phyloP scores from a whole-genome alignment of 2,329 filamentous ascomycete species.

The Didymosphaeria variabile region DNA sequence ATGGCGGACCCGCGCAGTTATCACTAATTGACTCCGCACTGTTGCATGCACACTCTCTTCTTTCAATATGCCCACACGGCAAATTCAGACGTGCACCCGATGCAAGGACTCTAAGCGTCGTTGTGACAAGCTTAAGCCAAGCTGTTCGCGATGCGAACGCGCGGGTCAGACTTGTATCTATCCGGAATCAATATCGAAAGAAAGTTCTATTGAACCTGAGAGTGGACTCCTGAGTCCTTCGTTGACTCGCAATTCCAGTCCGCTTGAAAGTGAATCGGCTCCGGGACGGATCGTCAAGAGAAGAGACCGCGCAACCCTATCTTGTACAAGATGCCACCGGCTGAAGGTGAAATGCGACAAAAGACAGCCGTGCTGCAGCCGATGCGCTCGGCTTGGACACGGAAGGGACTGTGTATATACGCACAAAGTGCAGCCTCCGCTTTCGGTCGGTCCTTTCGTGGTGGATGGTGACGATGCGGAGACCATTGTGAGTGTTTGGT shows the following conservation, averaged over 20 bases:
- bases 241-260: neutral
- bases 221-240: neutral
- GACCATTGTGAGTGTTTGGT: constrained; percentile 30
- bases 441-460: constrained; percentile 13
- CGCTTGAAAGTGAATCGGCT: neutral
- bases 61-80: constrained; percentile 1
- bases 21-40: neutral
- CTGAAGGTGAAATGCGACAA: constrained; percentile 36
- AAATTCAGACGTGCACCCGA: constrained; percentile 8
- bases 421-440: constrained; percentile 16
- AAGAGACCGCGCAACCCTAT: constrained; percentile 28
- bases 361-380: constrained; percentile 27
- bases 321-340: constrained; percentile 34
- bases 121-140: constrained; percentile 12
- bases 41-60: too few species aligned
- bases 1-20: constrained; percentile 9
- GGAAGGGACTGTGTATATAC: constrained; percentile 27
- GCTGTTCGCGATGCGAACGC: constrained; percentile 6
- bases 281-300: constrained; percentile 16
- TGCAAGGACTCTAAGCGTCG: constrained; percentile 11
- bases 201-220: neutral
- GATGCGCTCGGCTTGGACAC: constrained; percentile 28
- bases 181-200: neutral
- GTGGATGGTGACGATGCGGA: constrained; percentile 26
- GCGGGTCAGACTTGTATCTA: constrained; percentile 5